Evolutionary conservation across 179 eudicot species (phyloP).

Genomic region (Silene vulgaris): DNA sequence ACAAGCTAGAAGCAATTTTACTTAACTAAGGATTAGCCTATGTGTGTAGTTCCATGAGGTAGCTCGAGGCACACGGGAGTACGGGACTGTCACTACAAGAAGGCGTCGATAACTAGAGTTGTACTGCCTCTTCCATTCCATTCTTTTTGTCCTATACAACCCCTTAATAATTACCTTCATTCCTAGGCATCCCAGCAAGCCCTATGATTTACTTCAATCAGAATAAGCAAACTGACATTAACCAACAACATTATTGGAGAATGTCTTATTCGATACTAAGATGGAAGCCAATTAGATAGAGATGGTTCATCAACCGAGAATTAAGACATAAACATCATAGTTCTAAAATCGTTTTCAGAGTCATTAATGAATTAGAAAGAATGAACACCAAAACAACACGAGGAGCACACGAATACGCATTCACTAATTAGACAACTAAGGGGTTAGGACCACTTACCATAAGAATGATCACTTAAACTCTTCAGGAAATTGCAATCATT

Average conservation of each 20-base stretch:
- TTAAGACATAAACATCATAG: not conserved
- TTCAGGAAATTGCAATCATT: not conserved
- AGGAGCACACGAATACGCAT: not conserved
- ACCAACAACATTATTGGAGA: not conserved
- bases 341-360: slow-evolving; percentile 1
- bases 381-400: not conserved
- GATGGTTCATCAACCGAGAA: slow-evolving; percentile 9
- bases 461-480: not conserved
- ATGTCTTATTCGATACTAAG: not conserved
- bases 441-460: slow-evolving; percentile 24
- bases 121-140: not conserved
- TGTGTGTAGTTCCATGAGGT: not conserved
- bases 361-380: slow-evolving; percentile 9
- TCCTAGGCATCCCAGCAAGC: no score
- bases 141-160: not conserved
- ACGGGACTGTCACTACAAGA: not conserved
- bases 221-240: not conserved
- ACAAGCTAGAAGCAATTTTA: no score
- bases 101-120: not conserved
- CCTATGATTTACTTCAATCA: no score
- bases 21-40: not conserved
- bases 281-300: not conserved
- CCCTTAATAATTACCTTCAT: no score
- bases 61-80: not conserved
- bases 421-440: not conserved